Evolutionary conservation across 2,329 filamentous ascomycete genomes (phyloP), one percentile per base, ranked within the genome.

Genomic region (Ceratocystis ficicola): DNA sequence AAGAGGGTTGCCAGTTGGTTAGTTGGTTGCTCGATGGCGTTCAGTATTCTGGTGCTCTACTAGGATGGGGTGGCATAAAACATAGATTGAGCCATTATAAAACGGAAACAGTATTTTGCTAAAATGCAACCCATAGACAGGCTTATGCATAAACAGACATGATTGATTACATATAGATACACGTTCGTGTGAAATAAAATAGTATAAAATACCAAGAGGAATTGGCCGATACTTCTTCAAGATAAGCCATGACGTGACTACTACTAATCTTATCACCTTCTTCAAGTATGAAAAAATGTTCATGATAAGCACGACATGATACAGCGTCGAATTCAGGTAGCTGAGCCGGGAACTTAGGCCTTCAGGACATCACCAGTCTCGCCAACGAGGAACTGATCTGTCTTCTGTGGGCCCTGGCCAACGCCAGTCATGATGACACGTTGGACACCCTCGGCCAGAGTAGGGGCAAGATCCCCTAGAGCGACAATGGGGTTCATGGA

Each of bases 401-500:
- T 89, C 79, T 84, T 89, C 69, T 87, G 77, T 0, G 94, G 94
- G 0, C 93, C 94, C 74, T 95, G 90, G 1, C 94, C 94, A 55
- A 99, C 94, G 64, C 87, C 83, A 1, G 95, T 97, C 78, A 92
- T 78, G 70, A 99, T 99, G 46, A 99, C 86, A 69, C 92, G 84
- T 76, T 87, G 90, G 4, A 99, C 86, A 30, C 94, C 94, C 50
- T 85, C 82, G 77, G 86, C 86, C 70, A 99, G 76, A 44, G 84
- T 79, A 60, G 80, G 77, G 2, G 88, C 77, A n/a, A 86, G 81
- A 64, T 82, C 78, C 69, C 86, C 82, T 22, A 92, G 76, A 60
- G 80, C 77, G n/a, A 84, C 79, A 10, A 75, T 77, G 1, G 81
- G 76, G 68, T 79, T 79, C 70, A 84, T 78, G 12, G 84, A 76